These are phyloP conservation scores for Gryganskiella cystojenkinii DNA, from an alignment of 192 early-diverging fungal genomes.

Conservation along the genomic window DNA sequence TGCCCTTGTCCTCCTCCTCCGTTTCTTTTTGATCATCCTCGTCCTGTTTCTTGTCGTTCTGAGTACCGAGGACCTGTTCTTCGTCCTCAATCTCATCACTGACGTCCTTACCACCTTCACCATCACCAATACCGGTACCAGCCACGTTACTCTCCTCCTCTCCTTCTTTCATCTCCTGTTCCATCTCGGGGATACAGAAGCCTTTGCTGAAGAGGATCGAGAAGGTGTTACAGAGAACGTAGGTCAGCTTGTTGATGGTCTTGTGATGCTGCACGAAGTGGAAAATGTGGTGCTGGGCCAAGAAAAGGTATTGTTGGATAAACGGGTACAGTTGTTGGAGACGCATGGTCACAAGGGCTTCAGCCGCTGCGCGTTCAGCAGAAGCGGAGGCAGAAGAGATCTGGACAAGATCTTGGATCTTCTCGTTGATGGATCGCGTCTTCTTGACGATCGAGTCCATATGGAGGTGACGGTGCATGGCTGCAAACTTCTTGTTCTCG, in stretches of 20 bases:
- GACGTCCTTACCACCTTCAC: constrained; percentile 94
- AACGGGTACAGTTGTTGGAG: constrained; percentile 64
- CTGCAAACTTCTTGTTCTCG: constrained; percentile 52
- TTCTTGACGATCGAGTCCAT: constrained; percentile 53
- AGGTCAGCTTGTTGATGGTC: constrained; percentile 76
- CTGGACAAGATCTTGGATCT: constrained; percentile 22
- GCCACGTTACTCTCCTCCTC: constrained; percentile 65
- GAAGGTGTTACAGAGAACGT: constrained; percentile 78
- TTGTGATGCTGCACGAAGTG: constrained; percentile 72
- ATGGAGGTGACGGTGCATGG: constrained; percentile 38
- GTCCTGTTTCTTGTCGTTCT: constrained; percentile 74
- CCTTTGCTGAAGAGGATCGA: constrained; percentile 81
- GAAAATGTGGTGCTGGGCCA: constrained; percentile 67
- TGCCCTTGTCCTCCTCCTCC: constrained; percentile 86
- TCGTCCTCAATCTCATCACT: constrained; percentile 98
- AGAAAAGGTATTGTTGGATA: constrained; percentile 70
- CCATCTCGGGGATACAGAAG: constrained; percentile 84
- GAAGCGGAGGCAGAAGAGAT: neutral
- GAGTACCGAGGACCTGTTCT: constrained; percentile 92
- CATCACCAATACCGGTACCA: constrained; percentile 93
- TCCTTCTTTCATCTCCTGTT: constrained; percentile 68
- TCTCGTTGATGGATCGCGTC: constrained; percentile 41
- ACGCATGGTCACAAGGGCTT: constrained; percentile 49
- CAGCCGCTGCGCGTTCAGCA: constrained; percentile 25
- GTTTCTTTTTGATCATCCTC: constrained; percentile 69